Evolutionary conservation across 495 filamentous ascomycete species (phyloP), one percentile per base, ranked within the genome.

Genomic region (Hamigera avellanea): DNA sequence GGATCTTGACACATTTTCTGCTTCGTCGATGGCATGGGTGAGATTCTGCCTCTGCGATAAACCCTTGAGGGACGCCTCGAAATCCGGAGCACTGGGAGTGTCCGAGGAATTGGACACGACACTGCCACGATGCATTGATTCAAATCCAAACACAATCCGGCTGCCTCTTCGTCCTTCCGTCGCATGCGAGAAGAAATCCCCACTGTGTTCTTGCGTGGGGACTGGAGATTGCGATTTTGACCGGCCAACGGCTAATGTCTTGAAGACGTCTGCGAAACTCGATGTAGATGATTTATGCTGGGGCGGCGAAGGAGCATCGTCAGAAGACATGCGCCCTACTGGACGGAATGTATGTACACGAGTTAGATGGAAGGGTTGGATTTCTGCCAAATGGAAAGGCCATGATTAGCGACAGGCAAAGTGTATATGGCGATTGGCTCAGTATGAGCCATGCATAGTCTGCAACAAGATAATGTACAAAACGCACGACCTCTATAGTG

Each of bases 101-200:
- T 69, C 64, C 51, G 63, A 65, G 30, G 64, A 60, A 41, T 56
- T 64, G 14, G 63, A 62, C 19, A 64, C 54, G 15, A 64, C 49
- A 35, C 58, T 66, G 26, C 53, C 61, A 39, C 64, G 62, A 57
- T 66, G 61, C 64, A 67, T 65, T 50, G 52, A 48, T 50, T 64
- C 59, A 27, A 56, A 46, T 33, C 57, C 61, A 40, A 57, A 43
- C 14, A 49, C 42, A 14, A 50, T 41, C 27, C 61, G 50, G 35
- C 37, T 53, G 30, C 36, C 44, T 39, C 48, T 51, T 39, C 55
- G 56, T 40, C 39, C 49, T 36, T 67, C 57, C 17, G 51, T 54
- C 14, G 38, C 37, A 15, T 57, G 51, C n/a, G 43, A 52, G 14
- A 42, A 14, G 19, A 47, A 53, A 42, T 66, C 57, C 37, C 48